phyloP scores from a whole-genome alignment of 2,329 filamentous ascomycete genomes.

The Aspergillus fumigatiaffinis region DNA sequence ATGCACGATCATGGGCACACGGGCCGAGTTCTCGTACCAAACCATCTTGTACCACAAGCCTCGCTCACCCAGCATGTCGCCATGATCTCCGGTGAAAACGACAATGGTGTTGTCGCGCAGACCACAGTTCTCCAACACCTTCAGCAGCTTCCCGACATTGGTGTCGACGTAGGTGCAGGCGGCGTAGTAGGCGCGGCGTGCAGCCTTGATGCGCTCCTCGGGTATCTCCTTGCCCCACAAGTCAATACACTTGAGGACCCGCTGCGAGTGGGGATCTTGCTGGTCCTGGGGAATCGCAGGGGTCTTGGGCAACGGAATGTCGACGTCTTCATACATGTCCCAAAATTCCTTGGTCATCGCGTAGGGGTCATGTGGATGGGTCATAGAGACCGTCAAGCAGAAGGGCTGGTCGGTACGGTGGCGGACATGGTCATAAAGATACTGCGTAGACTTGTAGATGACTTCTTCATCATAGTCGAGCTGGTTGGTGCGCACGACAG shows the following conservation, averaged over 20 bases:
- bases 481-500: conserved; percentile 88
- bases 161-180: conserved; percentile 93
- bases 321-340: conserved; percentile 84
- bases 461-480: conserved; percentile 95
- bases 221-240: conserved; percentile 79
- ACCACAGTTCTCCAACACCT: conserved; percentile 72
- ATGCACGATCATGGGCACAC: conserved; percentile 82
- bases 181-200: conserved; percentile 85
- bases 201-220: conserved; percentile 79
- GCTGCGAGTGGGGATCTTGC: conserved; percentile 81
- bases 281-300: conserved; percentile 69
- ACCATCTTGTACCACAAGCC: conserved; percentile 97
- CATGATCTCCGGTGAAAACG: conserved; percentile 89
- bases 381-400: conserved; percentile 85
- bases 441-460: conserved; percentile 86
- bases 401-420: conserved; percentile 75
- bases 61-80: conserved; percentile 92
- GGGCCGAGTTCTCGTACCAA: conserved; percentile 87
- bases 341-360: conserved; percentile 92
- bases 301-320: conserved; percentile 78
- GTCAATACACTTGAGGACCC: conserved; percentile 80
- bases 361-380: conserved; percentile 92
- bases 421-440: conserved; percentile 86
- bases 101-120: conserved; percentile 83
- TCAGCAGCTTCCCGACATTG: conserved; percentile 78